phyloP scores from a whole-genome alignment of 208 protist genomes.

The Crithidia thermophila region DNA sequence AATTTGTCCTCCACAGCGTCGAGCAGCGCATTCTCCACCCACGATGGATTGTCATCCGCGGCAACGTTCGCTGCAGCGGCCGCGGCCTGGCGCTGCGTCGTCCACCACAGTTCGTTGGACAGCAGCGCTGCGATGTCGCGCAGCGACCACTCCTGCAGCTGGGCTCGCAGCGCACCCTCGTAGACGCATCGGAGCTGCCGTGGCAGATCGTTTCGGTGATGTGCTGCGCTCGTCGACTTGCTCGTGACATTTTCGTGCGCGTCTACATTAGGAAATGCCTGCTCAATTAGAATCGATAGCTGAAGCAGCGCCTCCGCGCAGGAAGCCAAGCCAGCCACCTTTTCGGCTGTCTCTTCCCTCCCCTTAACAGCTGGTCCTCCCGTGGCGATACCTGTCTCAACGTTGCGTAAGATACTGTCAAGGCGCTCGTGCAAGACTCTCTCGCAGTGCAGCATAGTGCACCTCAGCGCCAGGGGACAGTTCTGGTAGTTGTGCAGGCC shows the following conservation, averaged over 20 bases:
- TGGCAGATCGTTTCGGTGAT: neutral
- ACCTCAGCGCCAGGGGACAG: neutral
- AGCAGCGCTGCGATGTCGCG: slow-evolving; percentile 17
- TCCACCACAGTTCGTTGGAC: slow-evolving; percentile 26
- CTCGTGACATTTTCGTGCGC: neutral
- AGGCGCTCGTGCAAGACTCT: slow-evolving; percentile 1
- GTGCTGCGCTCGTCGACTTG: neutral
- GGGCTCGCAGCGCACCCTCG: neutral
- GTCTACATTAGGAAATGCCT: neutral
- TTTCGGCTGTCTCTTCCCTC: neutral
- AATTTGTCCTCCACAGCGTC: slow-evolving; percentile 6
- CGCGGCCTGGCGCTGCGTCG: slow-evolving; percentile 7
- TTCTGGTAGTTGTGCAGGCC: neutral
- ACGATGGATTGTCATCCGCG: neutral
- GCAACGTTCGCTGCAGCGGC: neutral
- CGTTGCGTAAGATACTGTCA: neutral
- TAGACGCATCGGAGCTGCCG: slow-evolving; percentile 3
- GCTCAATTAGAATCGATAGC: slow-evolving; percentile 6
- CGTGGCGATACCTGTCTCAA: neutral
- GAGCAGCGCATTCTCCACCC: slow-evolving; percentile 14
- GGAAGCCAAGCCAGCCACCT: neutral
- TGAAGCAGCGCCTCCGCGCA: neutral
- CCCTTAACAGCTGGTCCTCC: neutral
- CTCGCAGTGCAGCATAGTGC: slow-evolving; percentile 12
- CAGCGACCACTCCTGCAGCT: slow-evolving; percentile 5